A percentile compares a stretch with the other conserved stretches of the same genome.
Evolutionary conservation across 495 filamentous ascomycete genomes (phyloP).

Genomic region (Penicillium bialowiezense): DNA sequence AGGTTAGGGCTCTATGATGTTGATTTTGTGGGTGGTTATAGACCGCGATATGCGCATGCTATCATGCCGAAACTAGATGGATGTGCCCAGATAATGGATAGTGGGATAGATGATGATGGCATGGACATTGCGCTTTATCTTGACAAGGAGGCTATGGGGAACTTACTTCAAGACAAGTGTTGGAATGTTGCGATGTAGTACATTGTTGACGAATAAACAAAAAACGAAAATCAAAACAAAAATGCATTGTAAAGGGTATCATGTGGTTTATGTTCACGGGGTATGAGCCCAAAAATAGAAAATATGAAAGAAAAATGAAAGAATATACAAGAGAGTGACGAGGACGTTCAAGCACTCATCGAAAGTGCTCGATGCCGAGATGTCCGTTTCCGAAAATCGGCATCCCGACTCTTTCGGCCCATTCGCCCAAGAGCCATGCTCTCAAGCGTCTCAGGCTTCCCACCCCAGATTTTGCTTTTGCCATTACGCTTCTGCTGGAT

Average conservation of each 20-base stretch:
- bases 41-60: slow-evolving; percentile 22
- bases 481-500: slow-evolving; percentile 28
- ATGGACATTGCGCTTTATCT: slow-evolving; percentile 27
- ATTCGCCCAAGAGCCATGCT: slow-evolving; percentile 37
- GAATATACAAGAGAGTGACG: background rate
- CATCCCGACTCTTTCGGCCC: slow-evolving; percentile 40
- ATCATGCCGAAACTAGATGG: slow-evolving; percentile 26
- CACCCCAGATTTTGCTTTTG: slow-evolving; percentile 33
- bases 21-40: slow-evolving; percentile 21
- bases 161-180: slow-evolving; percentile 13
- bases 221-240: background rate
- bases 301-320: background rate
- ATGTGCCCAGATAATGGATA: slow-evolving; percentile 23
- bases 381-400: slow-evolving; percentile 19
- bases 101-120: slow-evolving; percentile 16
- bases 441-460: slow-evolving; percentile 41
- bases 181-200: background rate
- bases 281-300: background rate
- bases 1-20: slow-evolving; percentile 25
- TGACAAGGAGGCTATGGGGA: slow-evolving; percentile 23
- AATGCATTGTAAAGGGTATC: background rate
- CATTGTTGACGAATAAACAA: background rate
- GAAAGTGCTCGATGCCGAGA: slow-evolving; percentile 20
- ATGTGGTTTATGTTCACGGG: background rate
- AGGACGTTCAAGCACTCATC: slow-evolving; percentile 9